Evolutionary conservation across 768 basidiomycete species (phyloP).

Genomic region (Suillus americanus): DNA sequence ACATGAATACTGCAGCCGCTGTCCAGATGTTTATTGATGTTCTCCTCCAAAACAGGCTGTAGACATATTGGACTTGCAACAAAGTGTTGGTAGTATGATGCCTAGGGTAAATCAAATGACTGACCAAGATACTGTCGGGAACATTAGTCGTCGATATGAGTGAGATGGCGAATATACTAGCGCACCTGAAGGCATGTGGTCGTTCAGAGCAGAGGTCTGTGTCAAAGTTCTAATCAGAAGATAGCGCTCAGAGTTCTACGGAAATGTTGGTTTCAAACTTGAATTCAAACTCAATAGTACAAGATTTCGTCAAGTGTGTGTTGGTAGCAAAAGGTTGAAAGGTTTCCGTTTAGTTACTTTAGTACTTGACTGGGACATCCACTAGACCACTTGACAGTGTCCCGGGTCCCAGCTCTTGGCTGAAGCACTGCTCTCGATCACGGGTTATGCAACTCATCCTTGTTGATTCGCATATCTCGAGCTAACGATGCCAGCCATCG

Average conservation of each 20-base stretch:
- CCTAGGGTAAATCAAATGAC: slow-evolving; percentile 11
- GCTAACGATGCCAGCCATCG: slow-evolving; percentile 32
- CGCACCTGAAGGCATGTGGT: background rate
- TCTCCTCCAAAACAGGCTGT: slow-evolving; percentile 35
- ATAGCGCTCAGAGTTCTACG: background rate
- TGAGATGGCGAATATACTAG: background rate
- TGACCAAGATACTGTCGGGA: slow-evolving; percentile 23
- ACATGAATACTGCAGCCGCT: slow-evolving; percentile 36
- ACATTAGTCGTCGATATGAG: slow-evolving; percentile 3
- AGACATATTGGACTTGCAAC: slow-evolving; percentile 49
- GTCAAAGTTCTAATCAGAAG: background rate
- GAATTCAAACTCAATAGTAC: background rate
- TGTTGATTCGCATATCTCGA: background rate
- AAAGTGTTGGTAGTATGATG: background rate
- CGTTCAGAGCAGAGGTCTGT: background rate
- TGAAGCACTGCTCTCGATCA: background rate
- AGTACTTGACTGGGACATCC: too few species aligned
- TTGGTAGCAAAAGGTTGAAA: background rate
- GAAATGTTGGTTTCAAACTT: background rate
- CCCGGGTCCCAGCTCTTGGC: background rate
- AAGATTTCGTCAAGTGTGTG: background rate
- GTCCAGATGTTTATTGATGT: slow-evolving; percentile 56
- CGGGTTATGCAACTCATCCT: background rate
- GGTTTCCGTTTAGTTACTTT: background rate
- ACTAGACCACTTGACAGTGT: background rate